Evolutionary conservation across 352 stramenopile genomes (phyloP), one percentile per base, ranked within the genome.

Genomic region (Pythium aquatile): DNA sequence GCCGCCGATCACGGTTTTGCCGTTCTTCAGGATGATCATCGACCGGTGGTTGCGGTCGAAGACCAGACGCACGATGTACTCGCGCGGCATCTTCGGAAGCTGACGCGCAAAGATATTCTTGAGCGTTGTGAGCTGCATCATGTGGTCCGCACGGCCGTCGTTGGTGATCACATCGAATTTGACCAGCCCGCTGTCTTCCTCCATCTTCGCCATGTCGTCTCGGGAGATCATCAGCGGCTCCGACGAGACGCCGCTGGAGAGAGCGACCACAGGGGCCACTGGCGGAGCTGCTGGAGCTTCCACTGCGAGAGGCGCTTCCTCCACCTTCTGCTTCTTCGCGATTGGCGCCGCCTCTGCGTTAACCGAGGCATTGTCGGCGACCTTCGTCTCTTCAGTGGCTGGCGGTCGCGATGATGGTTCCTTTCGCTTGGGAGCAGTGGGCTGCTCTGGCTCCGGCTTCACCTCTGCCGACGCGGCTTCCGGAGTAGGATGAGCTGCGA

Each of bases 21-120:
- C 83, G 61, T 97, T 93, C 78, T 97, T 97, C 5, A 97, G 75
- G 40, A 98, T 90, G 28, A 98, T 79, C 74, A 98, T 93, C n/a
- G 91, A 97, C 14, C 87, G 75, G 71, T 98, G 96, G 72, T 81
- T 96, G 28, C 91, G 87, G 69, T 99, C 97, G 65, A 99, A 99
- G 24, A 99, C 96, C 16, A 99, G 81, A 4, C 98, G 85, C 5
- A 98, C 96, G 68, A 99, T 99, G 79, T 99, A 99, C 68, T 99
- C 95, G 68, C 97, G 97, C 3, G 97, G 98, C 98, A 99, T 99
- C 67, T 99, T 99, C 6, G 97, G 97, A 11, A 99, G 78, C 64
- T 99, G 97, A 68, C 97, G 92, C 1, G 93, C 87, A 65, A 99
- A 99, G 16, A 99, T 98, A 59, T 98, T 98, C 78, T 99, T 99